Evolutionary conservation across 1,139 yeast genomes (phyloP), one percentile per base, ranked within the genome.

Genomic region (Candida sp.): DNA sequence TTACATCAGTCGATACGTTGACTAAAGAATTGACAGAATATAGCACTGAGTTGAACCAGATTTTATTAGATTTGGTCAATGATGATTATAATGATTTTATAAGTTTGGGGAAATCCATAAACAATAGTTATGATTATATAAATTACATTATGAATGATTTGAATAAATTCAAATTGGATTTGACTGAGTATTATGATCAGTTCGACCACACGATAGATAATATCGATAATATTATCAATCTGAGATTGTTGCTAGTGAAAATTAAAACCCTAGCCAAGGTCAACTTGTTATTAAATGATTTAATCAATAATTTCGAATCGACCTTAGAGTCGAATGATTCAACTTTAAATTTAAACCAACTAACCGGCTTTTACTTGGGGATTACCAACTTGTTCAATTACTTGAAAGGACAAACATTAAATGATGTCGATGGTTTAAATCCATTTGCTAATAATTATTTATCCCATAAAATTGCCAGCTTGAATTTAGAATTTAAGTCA

Each of bases 11-110:
- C 11, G 75, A 69, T 46, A 47, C 56, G 9, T 54, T 70, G 15
- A 62, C 64, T 21, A 55, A 60, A 39, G 75, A 70, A 33, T 56
- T 70, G 12, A 42, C 45, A 8, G 38, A 45, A 7, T 43, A 63
- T 9, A 50, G 68, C 12, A 48, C 51, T 6, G 54, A 53, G 12
- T 57, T 73, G 40, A 69, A 70, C 49, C 73, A 73, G 44, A 91
- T 84, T 51, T 73, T 87, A 38, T 72, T 84, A 34, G 82, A 81
- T 45, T 64, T 85, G 45, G 87, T 87, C 34, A 87, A 87, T 55
- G 70, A 71, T 38, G 89, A 87, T 53, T 87, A 84, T 56, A 68
- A 77, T 43, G 87, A 84, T 53, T 87, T 87, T 57, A 83, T 86
- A 32, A 75, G 79, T 36, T 64, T 86, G 40, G 91, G 91, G 12